Conservation (phyloP, 495 filamentous ascomycete species). For the Xylaria flabelliformis region DNA sequence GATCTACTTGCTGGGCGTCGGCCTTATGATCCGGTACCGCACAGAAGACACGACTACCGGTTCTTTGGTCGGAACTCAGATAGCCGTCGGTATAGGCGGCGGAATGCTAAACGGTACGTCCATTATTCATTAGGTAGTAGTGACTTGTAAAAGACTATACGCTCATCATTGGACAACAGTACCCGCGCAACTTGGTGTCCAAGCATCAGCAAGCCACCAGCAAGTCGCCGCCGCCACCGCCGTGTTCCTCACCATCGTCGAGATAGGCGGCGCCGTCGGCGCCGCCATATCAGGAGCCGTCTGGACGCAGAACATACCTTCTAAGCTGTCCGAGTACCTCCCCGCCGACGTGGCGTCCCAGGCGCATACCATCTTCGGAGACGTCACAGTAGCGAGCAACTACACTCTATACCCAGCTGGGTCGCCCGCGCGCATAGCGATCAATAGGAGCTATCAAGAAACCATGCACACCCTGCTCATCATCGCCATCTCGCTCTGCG, state of each 20-base stretch:
- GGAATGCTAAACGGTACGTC: slow-evolving; percentile 52
- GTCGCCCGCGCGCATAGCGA: slow-evolving; percentile 55
- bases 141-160: neutral
- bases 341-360: slow-evolving; percentile 57
- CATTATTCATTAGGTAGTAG: neutral
- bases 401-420: slow-evolving; percentile 51
- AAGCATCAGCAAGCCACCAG: slow-evolving; percentile 63
- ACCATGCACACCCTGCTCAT: slow-evolving; percentile 59
- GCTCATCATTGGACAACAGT: slow-evolving; percentile 35
- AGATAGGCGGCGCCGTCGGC: slow-evolving; percentile 68
- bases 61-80: slow-evolving; percentile 70
- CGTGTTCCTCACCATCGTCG: slow-evolving; percentile 60
- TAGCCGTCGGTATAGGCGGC: slow-evolving; percentile 71
- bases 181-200: slow-evolving; percentile 64
- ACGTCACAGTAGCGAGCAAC: slow-evolving; percentile 55
- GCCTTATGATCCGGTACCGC: slow-evolving; percentile 72
- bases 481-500: slow-evolving; percentile 51
- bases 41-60: slow-evolving; percentile 54
- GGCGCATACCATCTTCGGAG: slow-evolving; percentile 57
- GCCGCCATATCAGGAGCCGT: slow-evolving; percentile 65
- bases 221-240: slow-evolving; percentile 69
- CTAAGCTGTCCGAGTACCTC: slow-evolving; percentile 56
- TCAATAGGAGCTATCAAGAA: slow-evolving; percentile 60
- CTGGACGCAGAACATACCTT: slow-evolving; percentile 64
- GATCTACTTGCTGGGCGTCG: slow-evolving; percentile 65